Evolutionary conservation across 768 basidiomycete species (phyloP).

Genomic region (Calvatia gigantea): DNA sequence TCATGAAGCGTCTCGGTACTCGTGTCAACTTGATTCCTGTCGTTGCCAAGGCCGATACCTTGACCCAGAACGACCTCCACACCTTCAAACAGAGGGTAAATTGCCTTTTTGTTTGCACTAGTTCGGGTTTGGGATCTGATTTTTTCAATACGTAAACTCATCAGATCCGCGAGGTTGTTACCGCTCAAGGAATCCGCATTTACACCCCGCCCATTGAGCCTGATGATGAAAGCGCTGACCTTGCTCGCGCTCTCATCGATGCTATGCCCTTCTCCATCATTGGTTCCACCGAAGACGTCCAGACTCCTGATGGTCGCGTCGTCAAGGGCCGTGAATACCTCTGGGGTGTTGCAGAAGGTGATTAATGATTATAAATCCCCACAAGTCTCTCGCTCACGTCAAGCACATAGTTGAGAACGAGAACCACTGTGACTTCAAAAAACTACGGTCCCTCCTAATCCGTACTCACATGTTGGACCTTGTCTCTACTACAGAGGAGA

Average conservation of each 20-base stretch:
- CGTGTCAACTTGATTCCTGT: slow-evolving; percentile 98
- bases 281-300: slow-evolving; percentile 93
- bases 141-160: slow-evolving; percentile 8
- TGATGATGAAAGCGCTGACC: slow-evolving; percentile 85
- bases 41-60: slow-evolving; percentile 95
- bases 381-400: neutral
- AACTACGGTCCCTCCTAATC: slow-evolving; percentile 91
- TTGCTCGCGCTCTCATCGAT: slow-evolving; percentile 80
- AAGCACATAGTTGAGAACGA: slow-evolving; percentile 85
- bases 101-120: slow-evolving; percentile 18
- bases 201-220: slow-evolving; percentile 91
- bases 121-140: slow-evolving; percentile 14
- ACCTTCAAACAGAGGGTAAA: slow-evolving; percentile 90
- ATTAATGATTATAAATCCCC: slow-evolving; percentile 16
- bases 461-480: slow-evolving; percentile 99
- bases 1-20: slow-evolving; percentile 98
- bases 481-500: slow-evolving; percentile 92
- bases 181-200: slow-evolving; percentile 90
- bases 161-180: slow-evolving; percentile 85
- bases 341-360: slow-evolving; percentile 99
- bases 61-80: slow-evolving; percentile 89
- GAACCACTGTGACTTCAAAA: slow-evolving; percentile 99
- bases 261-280: slow-evolving; percentile 99
- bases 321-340: slow-evolving; percentile 99
- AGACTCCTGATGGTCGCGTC: slow-evolving; percentile 82